Conservation (phyloP, 1,139 yeast genomes). For the Debaryomycetaceae sp. region DNA sequence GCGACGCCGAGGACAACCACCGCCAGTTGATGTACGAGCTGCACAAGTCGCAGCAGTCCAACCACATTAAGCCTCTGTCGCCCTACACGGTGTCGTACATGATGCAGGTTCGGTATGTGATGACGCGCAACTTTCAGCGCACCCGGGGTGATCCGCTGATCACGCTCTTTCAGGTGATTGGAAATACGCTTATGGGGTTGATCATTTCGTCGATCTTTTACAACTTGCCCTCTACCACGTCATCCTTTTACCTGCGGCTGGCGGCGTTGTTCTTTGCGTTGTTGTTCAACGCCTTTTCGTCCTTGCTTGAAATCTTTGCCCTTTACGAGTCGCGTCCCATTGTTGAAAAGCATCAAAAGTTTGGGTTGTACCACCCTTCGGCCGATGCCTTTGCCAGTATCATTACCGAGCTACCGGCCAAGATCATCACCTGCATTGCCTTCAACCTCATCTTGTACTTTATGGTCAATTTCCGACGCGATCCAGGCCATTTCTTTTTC, state of each 20-base stretch:
- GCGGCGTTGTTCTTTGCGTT: conserved; percentile 75
- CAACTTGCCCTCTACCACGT: conserved; percentile 41
- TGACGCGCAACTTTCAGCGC: conserved; percentile 61
- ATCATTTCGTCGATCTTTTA: conserved; percentile 72
- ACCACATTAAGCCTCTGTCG: conserved; percentile 47
- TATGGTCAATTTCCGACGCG: conserved; percentile 61
- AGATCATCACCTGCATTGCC: conserved; percentile 47
- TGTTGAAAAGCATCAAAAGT: conserved; percentile 74
- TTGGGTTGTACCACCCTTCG: conserved; percentile 72
- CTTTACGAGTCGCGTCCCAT: conserved; percentile 71
- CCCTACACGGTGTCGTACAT: conserved; percentile 63
- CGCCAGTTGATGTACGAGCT: conserved; percentile 39
- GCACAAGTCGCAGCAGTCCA: conserved; percentile 56
- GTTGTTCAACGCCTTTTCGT: conserved; percentile 71
- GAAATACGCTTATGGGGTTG: conserved; percentile 71
- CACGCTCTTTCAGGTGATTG: conserved; percentile 53
- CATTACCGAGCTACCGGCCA: conserved; percentile 63
- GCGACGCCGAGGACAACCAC: conserved; percentile 21
- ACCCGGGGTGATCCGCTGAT: conserved; percentile 64
- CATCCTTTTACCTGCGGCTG: conserved; percentile 61
- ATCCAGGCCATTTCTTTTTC: conserved; percentile 67
- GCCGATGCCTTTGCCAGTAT: conserved; percentile 74
- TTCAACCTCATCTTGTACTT: conserved; percentile 66
- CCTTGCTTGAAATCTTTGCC: conserved; percentile 68
- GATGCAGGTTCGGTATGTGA: conserved; percentile 61